Evolutionary conservation across 2,329 filamentous ascomycete species (phyloP), one percentile per base, ranked within the genome.

Genomic region (Sclerotinia trifoliorum): DNA sequence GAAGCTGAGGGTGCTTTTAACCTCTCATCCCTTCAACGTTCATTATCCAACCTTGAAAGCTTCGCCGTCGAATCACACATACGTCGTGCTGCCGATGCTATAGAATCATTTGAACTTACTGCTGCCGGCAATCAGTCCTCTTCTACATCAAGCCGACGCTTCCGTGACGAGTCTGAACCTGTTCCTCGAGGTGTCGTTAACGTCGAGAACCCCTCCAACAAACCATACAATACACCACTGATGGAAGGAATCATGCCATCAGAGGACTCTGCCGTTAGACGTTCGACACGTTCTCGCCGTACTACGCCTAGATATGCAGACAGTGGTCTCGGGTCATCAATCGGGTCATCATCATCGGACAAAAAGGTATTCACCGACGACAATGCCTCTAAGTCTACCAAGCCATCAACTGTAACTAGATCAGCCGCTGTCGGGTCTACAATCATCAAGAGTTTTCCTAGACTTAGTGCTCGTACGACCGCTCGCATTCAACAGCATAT

Each of bases 251-350:
- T 80, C 65, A 84, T 85, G 81, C 78, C 79, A 51, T 76, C 80
- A 73, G 77, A 80, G 70, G 75, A 70, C 74, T 65, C 73, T 82
- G 71, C 75, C 76, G 70, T 83, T 83, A 78, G 80, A 84, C 82
- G 83, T 70, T 80, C 84, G 52, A 78, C 85, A 71, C 86, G 84
- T 69, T 83, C 84, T 71, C 85, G 84, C 63, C 84, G 84, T 68
- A 84, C 87, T 76, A 81, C 82, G 70, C 83, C 83, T 55, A 85
- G 88, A 76, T 86, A 88, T 76, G 95, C 92, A 21, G 94, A 97
- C 81, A 96, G 93, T 78, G 94, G 93, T 66, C 83, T 97, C 71
- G 94, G 94, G 65, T 91, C 92, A 55, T 97, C 93, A 54, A 84
- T 97, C 75, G 86, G 83, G 70, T 90, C 87, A 60, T 84, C 81